These are phyloP conservation scores for Lactarius deliciosus DNA, from an alignment of 768 basidiomycete genomes.

Conservation along the genomic window DNA sequence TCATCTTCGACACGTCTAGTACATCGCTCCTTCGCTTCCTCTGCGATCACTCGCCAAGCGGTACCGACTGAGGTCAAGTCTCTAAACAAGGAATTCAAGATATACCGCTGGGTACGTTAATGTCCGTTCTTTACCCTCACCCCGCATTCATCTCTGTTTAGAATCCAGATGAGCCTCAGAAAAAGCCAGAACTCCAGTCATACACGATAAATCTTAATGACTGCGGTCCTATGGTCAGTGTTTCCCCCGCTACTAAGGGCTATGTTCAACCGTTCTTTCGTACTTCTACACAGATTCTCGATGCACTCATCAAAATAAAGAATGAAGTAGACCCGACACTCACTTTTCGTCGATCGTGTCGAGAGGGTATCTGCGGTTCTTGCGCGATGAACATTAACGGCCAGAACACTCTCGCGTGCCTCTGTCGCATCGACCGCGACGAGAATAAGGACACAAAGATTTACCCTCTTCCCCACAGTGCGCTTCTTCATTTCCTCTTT, in stretches of 20 bases:
- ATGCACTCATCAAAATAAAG: constrained; percentile 98
- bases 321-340: constrained; percentile 97
- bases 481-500: constrained; percentile 36
- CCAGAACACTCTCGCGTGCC: constrained; percentile 95
- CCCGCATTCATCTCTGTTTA: constrained; percentile 32
- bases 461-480: constrained; percentile 97
- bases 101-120: constrained; percentile 90
- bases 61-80: constrained; percentile 65
- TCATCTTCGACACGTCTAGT: constrained; percentile 14
- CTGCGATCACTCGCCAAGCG: constrained; percentile 36
- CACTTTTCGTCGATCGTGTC: constrained; percentile 90
- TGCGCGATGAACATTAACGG: constrained; percentile 99
- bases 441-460: constrained; percentile 76
- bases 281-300: constrained; percentile 57
- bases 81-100: constrained; percentile 92
- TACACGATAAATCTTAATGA: constrained; percentile 92
- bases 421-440: constrained; percentile 90
- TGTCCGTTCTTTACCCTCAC: not conserved
- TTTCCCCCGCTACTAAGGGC: constrained; percentile 2
- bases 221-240: constrained; percentile 87
- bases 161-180: constrained; percentile 94
- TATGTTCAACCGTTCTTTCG: not conserved
- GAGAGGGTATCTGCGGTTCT: constrained; percentile 96
- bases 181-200: constrained; percentile 87
- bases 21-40: constrained; percentile 35